These are phyloP conservation scores for Lathyrus oleraceus DNA, from an alignment of 306 rosid species.

Conservation along the genomic window DNA sequence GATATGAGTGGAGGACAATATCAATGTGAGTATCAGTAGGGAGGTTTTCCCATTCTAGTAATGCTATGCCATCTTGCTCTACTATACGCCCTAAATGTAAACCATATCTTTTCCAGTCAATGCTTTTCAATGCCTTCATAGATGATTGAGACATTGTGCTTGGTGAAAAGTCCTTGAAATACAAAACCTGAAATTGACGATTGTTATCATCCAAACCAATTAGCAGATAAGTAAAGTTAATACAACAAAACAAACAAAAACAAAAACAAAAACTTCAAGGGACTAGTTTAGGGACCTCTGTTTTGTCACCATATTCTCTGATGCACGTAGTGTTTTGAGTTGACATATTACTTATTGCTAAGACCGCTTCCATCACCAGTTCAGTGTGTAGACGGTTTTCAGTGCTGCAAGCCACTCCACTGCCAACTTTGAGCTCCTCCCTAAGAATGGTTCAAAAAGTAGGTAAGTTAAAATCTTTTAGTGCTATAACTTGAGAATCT, in stretches of 20 bases:
- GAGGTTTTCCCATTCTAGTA: slow-evolving; percentile 74
- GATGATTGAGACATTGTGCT: slow-evolving; percentile 51
- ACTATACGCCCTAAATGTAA: slow-evolving; percentile 53
- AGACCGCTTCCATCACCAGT: slow-evolving; percentile 68
- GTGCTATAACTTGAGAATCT: slow-evolving; percentile 15
- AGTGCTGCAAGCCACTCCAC: slow-evolving; percentile 58
- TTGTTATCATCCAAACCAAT: slow-evolving; percentile 27
- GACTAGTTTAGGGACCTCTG: slow-evolving; percentile 56
- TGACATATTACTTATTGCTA: slow-evolving; percentile 62
- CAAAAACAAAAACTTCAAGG: slow-evolving; percentile 23
- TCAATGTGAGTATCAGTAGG: slow-evolving; percentile 58
- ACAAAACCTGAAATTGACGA: slow-evolving; percentile 62
- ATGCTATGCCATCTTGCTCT: slow-evolving; percentile 53
- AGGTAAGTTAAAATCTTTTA: slow-evolving; percentile 16
- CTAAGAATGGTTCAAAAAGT: slow-evolving; percentile 43
- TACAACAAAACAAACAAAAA: slow-evolving; percentile 23
- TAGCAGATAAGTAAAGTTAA: slow-evolving; percentile 21
- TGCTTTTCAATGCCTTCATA: slow-evolving; percentile 65
- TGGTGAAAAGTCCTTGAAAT: slow-evolving; percentile 70
- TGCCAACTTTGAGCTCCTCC: slow-evolving; percentile 77
- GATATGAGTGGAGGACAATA: slow-evolving; percentile 73
- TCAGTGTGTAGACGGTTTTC: slow-evolving; percentile 45
- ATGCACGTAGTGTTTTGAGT: slow-evolving; percentile 50
- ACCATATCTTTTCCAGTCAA: slow-evolving; percentile 83
- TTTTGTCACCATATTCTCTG: slow-evolving; percentile 48